Base-by-base conservation (phyloP, 495 filamentous ascomycete species). In the Penicillium salamii region DNA sequence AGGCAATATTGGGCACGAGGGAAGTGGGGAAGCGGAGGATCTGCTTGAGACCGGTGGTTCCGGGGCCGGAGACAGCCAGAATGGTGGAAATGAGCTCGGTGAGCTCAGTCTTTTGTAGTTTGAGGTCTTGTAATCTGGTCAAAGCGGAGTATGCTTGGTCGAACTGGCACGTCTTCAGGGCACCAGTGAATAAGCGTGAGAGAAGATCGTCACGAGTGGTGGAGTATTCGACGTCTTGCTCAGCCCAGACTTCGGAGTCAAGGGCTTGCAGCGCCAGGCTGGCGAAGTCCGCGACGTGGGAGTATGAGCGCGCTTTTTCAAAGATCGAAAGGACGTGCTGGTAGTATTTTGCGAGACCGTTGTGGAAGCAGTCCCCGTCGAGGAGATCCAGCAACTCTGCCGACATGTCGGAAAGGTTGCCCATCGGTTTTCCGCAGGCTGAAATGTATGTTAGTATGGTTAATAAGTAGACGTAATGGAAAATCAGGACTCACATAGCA, bases 251-350 rank as follows among this genome's bases (percentile, higher is more conserved):
- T 54, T 72, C 67, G 20, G 65, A 65, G 18, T 73, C 70, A 35
- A 74, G 58, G 48, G 86, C 85, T 57, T 91, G 82, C 35, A 97
- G 71, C 18, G 89, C 86, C 21, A 92, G 73, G 33, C 84, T 79
- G 28, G 91, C 84, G 66, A 97, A 96, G 50, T 95, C 89, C 5
- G 87, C 80, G 40, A 91, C 88, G 63, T 86, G 87, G 4, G 87
- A 86, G 57, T 86, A 87, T 4, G 81, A 81, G 41, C 84, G 85
- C 38, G 78, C 78, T 57, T 83, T 78, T 54, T 96, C 91, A 62
- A 87, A 97, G 7, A 98, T 76, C 18, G 78, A 77, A 13, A 89
- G 78, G 49, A 97, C 79, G 66, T 98, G 95, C 35, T 85, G 79
- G 62, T 92, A 95, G 66, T 96, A 97, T 44, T 82, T 80, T 3